phyloP scores from a whole-genome alignment of 176 grass and related monocot species.

The Olyra latifolia region DNA sequence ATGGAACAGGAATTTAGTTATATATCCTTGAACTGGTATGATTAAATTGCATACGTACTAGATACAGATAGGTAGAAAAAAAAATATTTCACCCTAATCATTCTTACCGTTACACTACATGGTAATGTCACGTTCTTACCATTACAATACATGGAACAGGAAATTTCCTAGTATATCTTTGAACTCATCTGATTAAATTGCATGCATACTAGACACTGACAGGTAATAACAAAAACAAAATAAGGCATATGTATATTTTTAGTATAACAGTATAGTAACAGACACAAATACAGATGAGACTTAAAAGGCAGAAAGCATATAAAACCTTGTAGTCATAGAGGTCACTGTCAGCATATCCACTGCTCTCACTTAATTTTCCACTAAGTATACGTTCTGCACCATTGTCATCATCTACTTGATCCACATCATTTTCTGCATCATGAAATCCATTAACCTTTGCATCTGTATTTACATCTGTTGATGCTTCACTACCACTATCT shows the following conservation, averaged over 20 bases:
- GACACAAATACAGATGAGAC: background rate
- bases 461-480: conserved; percentile 68
- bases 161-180: background rate
- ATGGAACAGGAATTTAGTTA: background rate
- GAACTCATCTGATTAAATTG: background rate
- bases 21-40: background rate
- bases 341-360: conserved; percentile 90
- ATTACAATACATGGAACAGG: background rate
- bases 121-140: background rate
- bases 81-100: conserved; percentile 8
- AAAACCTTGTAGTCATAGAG: conserved; percentile 96
- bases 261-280: conserved; percentile 15
- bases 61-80: background rate
- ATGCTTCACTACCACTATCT: conserved; percentile 88
- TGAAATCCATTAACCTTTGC: conserved; percentile 85
- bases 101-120: background rate
- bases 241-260: no score
- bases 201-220: background rate
- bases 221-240: conserved; percentile 4
- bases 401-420: conserved; percentile 79
- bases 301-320: conserved; percentile 29
- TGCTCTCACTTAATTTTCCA: conserved; percentile 98
- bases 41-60: conserved; percentile 8
- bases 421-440: conserved; percentile 88
- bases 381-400: conserved; percentile 78